These are phyloP conservation scores for Pyrenophora teres DNA, from an alignment of 2,329 filamentous ascomycete genomes.

Conservation along the genomic window DNA sequence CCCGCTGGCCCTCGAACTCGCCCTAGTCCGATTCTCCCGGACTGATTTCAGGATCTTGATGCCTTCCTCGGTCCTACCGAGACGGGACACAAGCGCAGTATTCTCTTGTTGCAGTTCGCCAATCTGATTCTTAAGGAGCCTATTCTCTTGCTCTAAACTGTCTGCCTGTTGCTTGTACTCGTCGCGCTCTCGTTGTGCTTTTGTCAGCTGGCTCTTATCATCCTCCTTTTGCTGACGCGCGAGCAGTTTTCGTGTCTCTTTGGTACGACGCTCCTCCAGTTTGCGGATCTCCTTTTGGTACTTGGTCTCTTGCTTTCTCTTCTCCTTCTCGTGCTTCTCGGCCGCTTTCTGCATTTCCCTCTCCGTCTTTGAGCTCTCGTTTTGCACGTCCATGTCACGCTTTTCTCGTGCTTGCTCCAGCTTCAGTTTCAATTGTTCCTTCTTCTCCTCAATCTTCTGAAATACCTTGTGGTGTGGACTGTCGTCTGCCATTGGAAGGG, in stretches of 20 bases:
- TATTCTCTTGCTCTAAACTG: conserved; percentile 55
- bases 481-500: conserved; percentile 22
- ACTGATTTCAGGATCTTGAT: conserved; percentile 39
- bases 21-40: conserved; percentile 35
- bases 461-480: conserved; percentile 58
- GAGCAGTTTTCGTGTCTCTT: conserved; percentile 68
- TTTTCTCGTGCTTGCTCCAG: conserved; percentile 61
- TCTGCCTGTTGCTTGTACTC: conserved; percentile 53
- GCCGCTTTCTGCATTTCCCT: conserved; percentile 64
- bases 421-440: conserved; percentile 64
- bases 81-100: conserved; percentile 53
- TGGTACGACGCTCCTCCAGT: conserved; percentile 68
- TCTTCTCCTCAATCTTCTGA: conserved; percentile 64
- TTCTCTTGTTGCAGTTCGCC: conserved; percentile 63
- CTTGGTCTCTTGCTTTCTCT: conserved; percentile 49
- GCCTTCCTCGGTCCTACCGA: conserved; percentile 50
- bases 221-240: conserved; percentile 67
- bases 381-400: conserved; percentile 46
- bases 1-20: conserved; percentile 32
- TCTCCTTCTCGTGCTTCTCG: conserved; percentile 66
- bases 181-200: conserved; percentile 55
- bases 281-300: conserved; percentile 59
- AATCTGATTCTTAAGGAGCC: conserved; percentile 57
- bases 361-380: conserved; percentile 44
- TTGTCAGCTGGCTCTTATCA: conserved; percentile 54